Base-by-base conservation (phyloP, 176 grass and related monocot species). In the Leersia perrieri region DNA sequence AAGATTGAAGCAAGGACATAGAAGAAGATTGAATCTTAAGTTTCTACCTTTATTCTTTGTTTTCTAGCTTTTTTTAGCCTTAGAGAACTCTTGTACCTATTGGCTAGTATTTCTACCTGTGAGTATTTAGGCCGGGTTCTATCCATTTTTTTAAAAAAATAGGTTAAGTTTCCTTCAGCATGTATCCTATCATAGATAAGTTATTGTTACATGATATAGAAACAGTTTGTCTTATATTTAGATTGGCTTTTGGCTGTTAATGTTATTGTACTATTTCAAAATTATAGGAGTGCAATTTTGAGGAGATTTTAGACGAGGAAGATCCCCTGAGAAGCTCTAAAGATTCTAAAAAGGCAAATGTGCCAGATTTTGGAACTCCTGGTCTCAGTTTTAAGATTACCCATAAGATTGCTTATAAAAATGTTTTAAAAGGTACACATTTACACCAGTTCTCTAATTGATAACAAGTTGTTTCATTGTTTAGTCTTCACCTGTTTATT, bases 361-460 rank as follows among this genome's bases (percentile, higher is more conserved):
- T 61, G 32, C 26, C 89, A 84, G 88, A 92, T 81, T 79, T 68
- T 33, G 75, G 71, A 73, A 94, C 82, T 73, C 60, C 84, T 40
- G 84, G 66, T 68, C 87, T 90, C 62, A 62, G 83, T n/a, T 97
- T 97, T 68, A 97, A 94, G 75, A 89, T 97, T 68, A 94, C 89
- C 75, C 79, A 93, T 68, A 93, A 89, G 68, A 40, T 94, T 84
- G 78, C 89, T 45, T 94, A 97, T 63, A 97, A 94, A 90, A 94
- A 90, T 87, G 89, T 97, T 70, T 82, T 97, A 53, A 97, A 97
- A 91, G 90, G 94, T 97, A 91, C 53, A 18, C 53, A 18, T 83
- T 47, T 76, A 2, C 9, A 81, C 70, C 10, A 72, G 26, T 66
- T 85, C 31, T 82, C 72, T 29, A 25, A 68, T 61, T 22, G 14